Conservation (phyloP, 179 eudicot species). For the Beta macrorhiza region DNA sequence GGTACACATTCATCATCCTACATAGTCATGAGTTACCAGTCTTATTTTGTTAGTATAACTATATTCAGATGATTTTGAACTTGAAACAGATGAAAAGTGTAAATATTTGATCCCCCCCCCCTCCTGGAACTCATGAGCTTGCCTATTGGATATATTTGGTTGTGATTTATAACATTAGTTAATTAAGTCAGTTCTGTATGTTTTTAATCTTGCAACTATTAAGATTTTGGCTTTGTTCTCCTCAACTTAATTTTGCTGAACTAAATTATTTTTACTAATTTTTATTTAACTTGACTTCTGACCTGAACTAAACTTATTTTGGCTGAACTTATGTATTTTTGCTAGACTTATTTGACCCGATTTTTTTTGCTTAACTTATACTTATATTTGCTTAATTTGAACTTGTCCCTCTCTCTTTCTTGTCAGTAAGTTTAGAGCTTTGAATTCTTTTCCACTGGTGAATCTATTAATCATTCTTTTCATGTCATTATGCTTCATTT, state of each 20-base stretch:
- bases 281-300: too few species aligned
- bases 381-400: too few species aligned
- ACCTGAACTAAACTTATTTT: too few species aligned
- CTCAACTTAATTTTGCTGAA: too few species aligned
- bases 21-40: neutral
- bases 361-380: too few species aligned
- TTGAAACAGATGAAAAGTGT: neutral
- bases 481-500: neutral
- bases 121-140: neutral
- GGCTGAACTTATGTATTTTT: too few species aligned
- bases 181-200: neutral
- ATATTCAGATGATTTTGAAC: neutral
- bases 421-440: neutral
- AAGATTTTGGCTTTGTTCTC: neutral
- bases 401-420: neutral
- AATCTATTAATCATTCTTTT: neutral
- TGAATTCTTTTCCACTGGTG: neutral
- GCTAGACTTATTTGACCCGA: too few species aligned
- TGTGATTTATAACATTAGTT: neutral
- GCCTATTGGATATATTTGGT: neutral
- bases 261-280: too few species aligned
- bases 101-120: neutral
- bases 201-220: neutral
- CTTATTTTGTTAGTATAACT: slow-evolving; percentile 1
- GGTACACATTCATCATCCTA: slow-evolving; percentile 37